A percentile compares a stretch with the other conserved stretches of the same genome.
Conservation (phyloP, 176 grass and related monocot genomes). For the Cocos nucifera region DNA sequence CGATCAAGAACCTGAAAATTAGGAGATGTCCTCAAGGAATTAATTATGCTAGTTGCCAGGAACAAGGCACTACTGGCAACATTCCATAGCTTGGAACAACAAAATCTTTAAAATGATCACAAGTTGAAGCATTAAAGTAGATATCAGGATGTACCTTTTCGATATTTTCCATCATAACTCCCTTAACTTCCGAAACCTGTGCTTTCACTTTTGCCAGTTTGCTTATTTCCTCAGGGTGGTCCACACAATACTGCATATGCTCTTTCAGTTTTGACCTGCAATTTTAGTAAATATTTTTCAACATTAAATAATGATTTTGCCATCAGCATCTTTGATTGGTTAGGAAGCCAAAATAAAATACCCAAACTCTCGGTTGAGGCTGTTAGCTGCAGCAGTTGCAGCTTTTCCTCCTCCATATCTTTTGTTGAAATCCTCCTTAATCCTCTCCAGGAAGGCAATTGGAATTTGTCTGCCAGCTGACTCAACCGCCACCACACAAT, state of each 20-base stretch:
- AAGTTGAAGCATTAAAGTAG: background rate
- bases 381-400: constrained; percentile 46
- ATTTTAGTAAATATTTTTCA: background rate
- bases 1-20: constrained; percentile 60
- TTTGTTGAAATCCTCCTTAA: constrained; percentile 77
- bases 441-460: constrained; percentile 68
- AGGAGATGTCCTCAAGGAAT: background rate
- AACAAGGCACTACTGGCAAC: background rate
- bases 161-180: constrained; percentile 95
- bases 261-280: constrained; percentile 75
- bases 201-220: constrained; percentile 88
- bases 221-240: constrained; percentile 72
- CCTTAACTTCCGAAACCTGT: constrained; percentile 87
- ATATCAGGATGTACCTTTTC: constrained; percentile 41
- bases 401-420: constrained; percentile 79
- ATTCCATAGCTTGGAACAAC: background rate
- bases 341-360: constrained; percentile 22
- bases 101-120: background rate
- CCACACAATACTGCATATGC: constrained; percentile 75
- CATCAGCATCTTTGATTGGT: background rate
- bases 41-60: background rate
- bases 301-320: background rate
- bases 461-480: constrained; percentile 58
- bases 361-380: constrained; percentile 79
- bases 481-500: constrained; percentile 77